These are phyloP conservation scores for Venturia asperata DNA, from an alignment of 2,329 filamentous ascomycete genomes.

Conservation along the genomic window DNA sequence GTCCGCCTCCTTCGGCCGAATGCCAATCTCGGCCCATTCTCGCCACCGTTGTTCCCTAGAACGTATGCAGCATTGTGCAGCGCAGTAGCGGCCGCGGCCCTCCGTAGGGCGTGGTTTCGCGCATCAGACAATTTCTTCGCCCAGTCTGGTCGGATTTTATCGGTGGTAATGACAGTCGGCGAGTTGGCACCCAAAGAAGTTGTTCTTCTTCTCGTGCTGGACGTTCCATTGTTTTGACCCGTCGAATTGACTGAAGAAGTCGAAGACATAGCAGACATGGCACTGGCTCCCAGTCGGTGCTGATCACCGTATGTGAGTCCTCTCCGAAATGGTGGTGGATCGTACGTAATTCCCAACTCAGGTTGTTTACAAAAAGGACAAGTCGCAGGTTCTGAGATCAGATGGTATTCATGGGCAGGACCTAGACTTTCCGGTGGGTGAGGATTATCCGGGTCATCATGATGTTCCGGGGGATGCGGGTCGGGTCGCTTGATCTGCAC, in stretches of 20 bases:
- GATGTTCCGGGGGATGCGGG: conserved; percentile 79
- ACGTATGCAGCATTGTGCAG: conserved; percentile 92
- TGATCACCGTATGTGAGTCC: conserved; percentile 63
- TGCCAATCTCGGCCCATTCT: conserved; percentile 45
- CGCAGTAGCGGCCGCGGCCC: conserved; percentile 88
- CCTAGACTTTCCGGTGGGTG: conserved; percentile 27
- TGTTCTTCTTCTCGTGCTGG: conserved; percentile 47
- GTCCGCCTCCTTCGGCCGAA: conserved; percentile 42
- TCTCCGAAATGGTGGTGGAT: conserved; percentile 78
- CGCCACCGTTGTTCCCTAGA: conserved; percentile 51
- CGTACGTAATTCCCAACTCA: conserved; percentile 94
- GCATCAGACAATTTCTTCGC: conserved; percentile 79
- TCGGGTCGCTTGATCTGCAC: conserved; percentile 96
- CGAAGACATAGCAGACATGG: conserved; percentile 73
- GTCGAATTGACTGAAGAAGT: conserved; percentile 68
- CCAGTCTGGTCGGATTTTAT: conserved; percentile 91
- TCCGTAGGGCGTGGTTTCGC: conserved; percentile 72
- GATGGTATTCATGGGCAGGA: conserved; percentile 45
- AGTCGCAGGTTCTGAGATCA: conserved; percentile 84
- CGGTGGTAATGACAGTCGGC: conserved; percentile 83
- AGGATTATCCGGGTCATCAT: conserved; percentile 38
- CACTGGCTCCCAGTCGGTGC: conserved; percentile 45
- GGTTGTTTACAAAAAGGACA: conserved; percentile 94
- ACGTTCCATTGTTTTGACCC: conserved; percentile 31
- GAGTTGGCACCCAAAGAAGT: conserved; percentile 74